These are phyloP conservation scores for Geranium brycei DNA, from an alignment of 345 rosid genomes.

Conservation along the genomic window DNA sequence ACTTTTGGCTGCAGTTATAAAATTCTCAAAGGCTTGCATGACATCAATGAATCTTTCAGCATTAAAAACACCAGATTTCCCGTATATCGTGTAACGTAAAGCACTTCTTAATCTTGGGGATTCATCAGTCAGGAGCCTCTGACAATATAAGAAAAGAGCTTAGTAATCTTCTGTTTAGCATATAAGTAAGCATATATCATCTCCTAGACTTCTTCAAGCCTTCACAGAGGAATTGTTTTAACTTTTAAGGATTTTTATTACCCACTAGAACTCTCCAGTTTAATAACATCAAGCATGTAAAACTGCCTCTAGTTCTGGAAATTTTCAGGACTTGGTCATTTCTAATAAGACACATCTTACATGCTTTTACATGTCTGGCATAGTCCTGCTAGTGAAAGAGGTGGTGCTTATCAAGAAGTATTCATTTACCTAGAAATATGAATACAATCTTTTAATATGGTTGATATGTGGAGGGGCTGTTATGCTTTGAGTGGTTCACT, in stretches of 20 bases:
- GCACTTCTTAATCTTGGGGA: slow-evolving; percentile 74
- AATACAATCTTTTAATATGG: not conserved
- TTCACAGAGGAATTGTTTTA: not conserved
- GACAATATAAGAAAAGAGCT: slow-evolving; percentile 9
- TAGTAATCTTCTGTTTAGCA: slow-evolving; percentile 2
- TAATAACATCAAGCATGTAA: too few species aligned
- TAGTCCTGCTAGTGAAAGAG: not conserved
- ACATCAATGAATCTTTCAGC: slow-evolving; percentile 97
- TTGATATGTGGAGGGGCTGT: not conserved
- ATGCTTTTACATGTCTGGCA: not conserved
- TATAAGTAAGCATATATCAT: not conserved
- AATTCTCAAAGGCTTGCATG: slow-evolving; percentile 94
- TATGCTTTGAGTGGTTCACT: not conserved
- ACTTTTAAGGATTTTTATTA: not conserved
- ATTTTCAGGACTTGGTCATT: too few species aligned
- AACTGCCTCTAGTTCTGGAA: too few species aligned
- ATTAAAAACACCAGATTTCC: slow-evolving; percentile 82
- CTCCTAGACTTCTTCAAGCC: not conserved
- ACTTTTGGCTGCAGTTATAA: slow-evolving; percentile 92
- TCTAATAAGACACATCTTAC: not conserved
- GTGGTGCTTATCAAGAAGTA: not conserved
- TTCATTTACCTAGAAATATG: too few species aligned
- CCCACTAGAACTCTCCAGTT: too few species aligned
- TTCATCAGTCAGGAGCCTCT: slow-evolving; percentile 91
- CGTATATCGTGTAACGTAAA: slow-evolving; percentile 85